Evolutionary conservation across 2,329 filamentous ascomycete species (phyloP).

Genomic region (Volutella citrinella): DNA sequence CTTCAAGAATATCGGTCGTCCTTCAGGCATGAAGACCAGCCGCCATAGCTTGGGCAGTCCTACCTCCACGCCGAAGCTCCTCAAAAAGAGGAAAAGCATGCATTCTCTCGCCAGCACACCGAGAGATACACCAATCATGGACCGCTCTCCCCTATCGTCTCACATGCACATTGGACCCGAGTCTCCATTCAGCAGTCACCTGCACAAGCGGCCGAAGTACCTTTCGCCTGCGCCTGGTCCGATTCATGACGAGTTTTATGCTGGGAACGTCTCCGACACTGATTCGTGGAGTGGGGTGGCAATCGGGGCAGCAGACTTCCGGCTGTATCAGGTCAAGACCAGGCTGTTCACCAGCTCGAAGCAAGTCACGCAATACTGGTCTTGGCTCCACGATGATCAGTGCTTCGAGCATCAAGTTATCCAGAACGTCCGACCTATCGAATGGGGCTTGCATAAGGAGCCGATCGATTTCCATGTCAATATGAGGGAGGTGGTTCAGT

Average conservation of each 20-base stretch:
- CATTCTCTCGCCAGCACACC: conserved; percentile 28
- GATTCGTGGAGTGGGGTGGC: conserved; percentile 48
- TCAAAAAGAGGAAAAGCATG: conserved; percentile 33
- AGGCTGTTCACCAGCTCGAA: conserved; percentile 42
- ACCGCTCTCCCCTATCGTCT: conserved; percentile 24
- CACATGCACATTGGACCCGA: conserved; percentile 11
- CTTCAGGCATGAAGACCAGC: conserved; percentile 43
- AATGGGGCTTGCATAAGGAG: conserved; percentile 49
- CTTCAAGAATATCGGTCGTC: conserved; percentile 56
- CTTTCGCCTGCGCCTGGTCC: conserved; percentile 13
- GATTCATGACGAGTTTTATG: conserved; percentile 38
- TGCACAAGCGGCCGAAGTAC: conserved; percentile 25
- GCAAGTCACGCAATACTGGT: conserved; percentile 54
- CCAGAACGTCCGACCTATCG: conserved; percentile 38
- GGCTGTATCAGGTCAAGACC: conserved; percentile 51
- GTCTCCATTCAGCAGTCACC: conserved; percentile 13
- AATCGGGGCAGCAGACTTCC: conserved; percentile 48
- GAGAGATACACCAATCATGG: conserved; percentile 23
- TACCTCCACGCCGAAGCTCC: conserved; percentile 20
- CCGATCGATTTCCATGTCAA: conserved; percentile 50
- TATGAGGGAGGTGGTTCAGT: conserved; percentile 43
- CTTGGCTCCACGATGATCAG: conserved; percentile 40
- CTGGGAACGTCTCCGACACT: conserved; percentile 47
- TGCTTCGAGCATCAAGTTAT: conserved; percentile 55
- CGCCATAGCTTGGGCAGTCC: conserved; percentile 22